These are phyloP conservation scores for Haematococcus sp. DNA, from an alignment of 139 green algal genomes.

Conservation along the genomic window DNA sequence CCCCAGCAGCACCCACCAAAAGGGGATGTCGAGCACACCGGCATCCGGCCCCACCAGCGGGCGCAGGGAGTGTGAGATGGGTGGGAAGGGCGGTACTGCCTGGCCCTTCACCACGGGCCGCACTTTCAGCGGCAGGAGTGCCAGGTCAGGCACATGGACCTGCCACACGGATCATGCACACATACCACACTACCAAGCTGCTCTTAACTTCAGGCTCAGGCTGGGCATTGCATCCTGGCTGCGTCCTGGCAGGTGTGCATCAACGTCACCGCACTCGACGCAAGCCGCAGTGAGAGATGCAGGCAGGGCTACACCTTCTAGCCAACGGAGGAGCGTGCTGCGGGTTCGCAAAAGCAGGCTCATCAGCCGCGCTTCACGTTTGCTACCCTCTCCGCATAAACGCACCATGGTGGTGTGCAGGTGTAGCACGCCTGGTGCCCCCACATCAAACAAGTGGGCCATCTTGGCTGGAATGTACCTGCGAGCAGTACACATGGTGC, in stretches of 20 bases:
- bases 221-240: too few relatives aligned
- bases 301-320: too few relatives aligned
- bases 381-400: too few relatives aligned
- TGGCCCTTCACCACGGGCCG: not conserved
- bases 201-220: too few relatives aligned
- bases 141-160: slow-evolving; percentile 1
- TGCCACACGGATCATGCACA: too few relatives aligned
- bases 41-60: not conserved
- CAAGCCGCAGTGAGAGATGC: not conserved
- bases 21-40: too few relatives aligned
- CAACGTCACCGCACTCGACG: not conserved
- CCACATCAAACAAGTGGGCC: not conserved
- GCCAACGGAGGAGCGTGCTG: too few relatives aligned
- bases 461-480: slow-evolving; percentile 6
- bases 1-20: too few relatives aligned
- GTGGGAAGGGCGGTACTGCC: not conserved
- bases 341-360: too few relatives aligned
- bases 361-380: too few relatives aligned
- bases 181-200: too few relatives aligned
- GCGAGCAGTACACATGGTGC: not conserved
- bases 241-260: not conserved
- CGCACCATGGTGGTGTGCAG: slow-evolving; percentile 1
- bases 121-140: not conserved
- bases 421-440: not conserved
- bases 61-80: not conserved